Conservation (phyloP, 306 rosid genomes). For the Carpinus viminea region DNA sequence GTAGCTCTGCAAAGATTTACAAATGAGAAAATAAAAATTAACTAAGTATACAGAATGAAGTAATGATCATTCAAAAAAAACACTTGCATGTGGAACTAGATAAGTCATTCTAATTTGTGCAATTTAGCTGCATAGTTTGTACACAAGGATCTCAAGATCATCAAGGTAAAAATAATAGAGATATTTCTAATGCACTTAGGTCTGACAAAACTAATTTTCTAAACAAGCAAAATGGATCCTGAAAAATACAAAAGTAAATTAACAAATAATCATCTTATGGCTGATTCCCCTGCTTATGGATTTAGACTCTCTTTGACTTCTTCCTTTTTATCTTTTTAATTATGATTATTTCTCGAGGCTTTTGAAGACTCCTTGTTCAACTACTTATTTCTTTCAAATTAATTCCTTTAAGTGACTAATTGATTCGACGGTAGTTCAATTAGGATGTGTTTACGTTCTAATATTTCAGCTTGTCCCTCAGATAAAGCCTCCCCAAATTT, state of each 20-base stretch:
- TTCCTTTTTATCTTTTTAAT: neutral
- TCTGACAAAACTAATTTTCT: neutral
- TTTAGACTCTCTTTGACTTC: neutral
- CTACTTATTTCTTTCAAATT: neutral
- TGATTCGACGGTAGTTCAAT: neutral
- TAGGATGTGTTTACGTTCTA: neutral
- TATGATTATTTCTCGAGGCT: neutral
- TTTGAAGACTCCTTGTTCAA: neutral
- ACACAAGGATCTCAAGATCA: neutral
- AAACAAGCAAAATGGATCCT: neutral
- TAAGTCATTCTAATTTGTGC: neutral
- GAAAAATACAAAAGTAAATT: neutral
- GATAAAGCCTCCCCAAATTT: neutral
- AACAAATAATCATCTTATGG: neutral
- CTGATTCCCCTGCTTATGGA: neutral
- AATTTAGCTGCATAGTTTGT: neutral
- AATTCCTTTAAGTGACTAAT: too few relatives aligned
- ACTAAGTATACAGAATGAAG: neutral
- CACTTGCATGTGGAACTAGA: neutral
- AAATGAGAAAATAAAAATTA: neutral
- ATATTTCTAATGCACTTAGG: neutral
- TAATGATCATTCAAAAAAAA: neutral
- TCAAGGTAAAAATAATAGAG: neutral
- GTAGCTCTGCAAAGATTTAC: constrained; percentile 50
- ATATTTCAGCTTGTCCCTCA: neutral